phyloP scores from a whole-genome alignment of 805 yeast genomes.

The Cyberlindnera japonica region DNA sequence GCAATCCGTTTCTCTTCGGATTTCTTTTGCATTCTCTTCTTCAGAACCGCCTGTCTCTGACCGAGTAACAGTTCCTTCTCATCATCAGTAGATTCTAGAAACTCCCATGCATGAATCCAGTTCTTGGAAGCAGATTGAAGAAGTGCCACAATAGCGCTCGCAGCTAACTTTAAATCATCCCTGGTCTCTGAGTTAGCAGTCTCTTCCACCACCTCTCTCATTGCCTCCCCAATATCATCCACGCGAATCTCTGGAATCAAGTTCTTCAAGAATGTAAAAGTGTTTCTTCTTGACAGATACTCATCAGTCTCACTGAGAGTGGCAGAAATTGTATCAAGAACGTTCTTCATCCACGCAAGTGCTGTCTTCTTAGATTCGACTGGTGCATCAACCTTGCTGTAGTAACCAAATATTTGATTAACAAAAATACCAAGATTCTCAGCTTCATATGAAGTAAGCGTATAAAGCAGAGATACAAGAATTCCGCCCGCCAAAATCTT shows the following conservation, averaged over 20 bases:
- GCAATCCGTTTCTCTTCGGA: conserved; percentile 17
- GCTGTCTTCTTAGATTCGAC: conserved; percentile 36
- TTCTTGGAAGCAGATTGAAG: conserved; percentile 49
- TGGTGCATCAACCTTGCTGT: conserved; percentile 35
- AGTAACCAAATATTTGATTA: conserved; percentile 45
- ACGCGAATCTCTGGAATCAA: conserved; percentile 53
- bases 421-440: conserved; percentile 79
- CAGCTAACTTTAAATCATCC: conserved; percentile 77
- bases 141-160: conserved; percentile 67
- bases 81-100: conserved; percentile 43
- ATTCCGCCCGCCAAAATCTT: conserved; percentile 45
- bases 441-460: conserved; percentile 73
- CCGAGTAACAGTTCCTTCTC: conserved; percentile 31
- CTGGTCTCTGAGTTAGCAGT: conserved; percentile 56
- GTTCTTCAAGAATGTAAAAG: conserved; percentile 72
- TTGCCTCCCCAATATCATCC: conserved; percentile 56
- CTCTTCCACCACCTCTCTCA: conserved; percentile 44
- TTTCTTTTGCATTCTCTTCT: conserved; percentile 14
- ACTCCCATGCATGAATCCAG: conserved; percentile 30
- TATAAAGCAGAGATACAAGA: conserved; percentile 56
- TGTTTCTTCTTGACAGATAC: conserved; percentile 77
- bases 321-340: conserved; percentile 34
- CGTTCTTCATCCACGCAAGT: conserved; percentile 50
- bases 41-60: conserved; percentile 9
- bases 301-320: conserved; percentile 38